Percentiles rank a stretch among this genome's conserved stretches.
Conservation (phyloP, 176 grass and related monocot genomes). For the Avena atlantica region DNA sequence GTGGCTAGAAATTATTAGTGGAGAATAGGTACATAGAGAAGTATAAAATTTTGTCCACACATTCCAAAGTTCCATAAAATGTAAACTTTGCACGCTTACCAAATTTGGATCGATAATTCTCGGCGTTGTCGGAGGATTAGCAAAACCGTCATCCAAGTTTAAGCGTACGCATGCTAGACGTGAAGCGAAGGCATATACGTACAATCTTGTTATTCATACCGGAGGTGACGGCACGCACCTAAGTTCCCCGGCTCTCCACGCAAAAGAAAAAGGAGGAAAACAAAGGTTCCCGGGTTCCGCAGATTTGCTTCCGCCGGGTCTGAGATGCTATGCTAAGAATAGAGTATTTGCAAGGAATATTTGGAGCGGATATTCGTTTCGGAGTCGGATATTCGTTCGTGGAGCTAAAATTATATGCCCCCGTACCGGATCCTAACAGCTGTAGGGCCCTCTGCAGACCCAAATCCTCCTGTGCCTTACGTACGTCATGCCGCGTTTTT, state of each 20-base stretch:
- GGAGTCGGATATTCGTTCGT: constrained; percentile 20
- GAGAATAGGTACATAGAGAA: no score
- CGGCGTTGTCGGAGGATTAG: no score
- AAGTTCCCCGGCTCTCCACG: not conserved
- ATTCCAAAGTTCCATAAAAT: no score
- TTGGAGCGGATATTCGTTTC: not conserved
- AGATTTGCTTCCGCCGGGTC: not conserved
- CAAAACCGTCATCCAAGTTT: no score
- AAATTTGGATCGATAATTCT: no score
- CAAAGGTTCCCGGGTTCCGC: not conserved
- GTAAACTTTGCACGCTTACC: no score
- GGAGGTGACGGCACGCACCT: not conserved
- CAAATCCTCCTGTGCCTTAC: constrained; percentile 7
- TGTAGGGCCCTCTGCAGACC: not conserved
- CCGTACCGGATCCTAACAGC: not conserved
- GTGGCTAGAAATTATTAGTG: no score
- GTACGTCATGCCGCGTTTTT: not conserved
- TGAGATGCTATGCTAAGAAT: constrained; percentile 7
- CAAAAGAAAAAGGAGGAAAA: not conserved
- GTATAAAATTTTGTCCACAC: no score
- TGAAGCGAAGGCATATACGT: not conserved
- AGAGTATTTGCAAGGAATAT: not conserved
- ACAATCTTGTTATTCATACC: not conserved
- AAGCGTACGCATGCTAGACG: no score
- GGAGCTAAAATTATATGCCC: constrained; percentile 21